Conservation (phyloP, 768 basidiomycete species). For the Phanerochaete carnosa region DNA sequence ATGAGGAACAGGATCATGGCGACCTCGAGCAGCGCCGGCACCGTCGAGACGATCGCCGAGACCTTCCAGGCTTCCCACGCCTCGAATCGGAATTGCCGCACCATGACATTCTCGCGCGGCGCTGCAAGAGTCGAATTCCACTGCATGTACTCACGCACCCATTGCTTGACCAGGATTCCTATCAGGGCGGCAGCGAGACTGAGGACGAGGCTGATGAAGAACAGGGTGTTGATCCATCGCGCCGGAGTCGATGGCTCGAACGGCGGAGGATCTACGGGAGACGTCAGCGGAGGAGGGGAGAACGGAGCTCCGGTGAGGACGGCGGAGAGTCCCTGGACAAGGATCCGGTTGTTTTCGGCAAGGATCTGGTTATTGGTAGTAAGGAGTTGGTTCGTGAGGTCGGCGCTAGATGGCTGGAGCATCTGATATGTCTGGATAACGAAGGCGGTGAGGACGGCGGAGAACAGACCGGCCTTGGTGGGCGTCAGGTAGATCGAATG, state of each 20-base stretch:
- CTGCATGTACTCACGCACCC: slow-evolving; percentile 16
- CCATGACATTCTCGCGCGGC: slow-evolving; percentile 3
- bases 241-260: neutral
- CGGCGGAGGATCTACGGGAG: neutral
- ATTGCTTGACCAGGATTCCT: slow-evolving; percentile 27
- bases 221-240: slow-evolving; percentile 19
- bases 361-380: too few species aligned
- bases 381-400: neutral
- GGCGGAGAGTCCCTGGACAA: neutral
- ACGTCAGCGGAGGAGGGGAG: neutral
- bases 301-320: slow-evolving; percentile 5
- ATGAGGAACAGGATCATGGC: slow-evolving; percentile 12
- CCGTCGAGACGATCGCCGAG: neutral
- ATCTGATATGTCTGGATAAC: slow-evolving; percentile 13
- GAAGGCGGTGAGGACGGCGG: slow-evolving; percentile 23
- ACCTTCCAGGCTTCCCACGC: slow-evolving; percentile 2
- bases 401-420: slow-evolving; percentile 10
- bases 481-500: too few species aligned
- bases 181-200: slow-evolving; percentile 21
- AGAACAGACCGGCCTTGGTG: slow-evolving; percentile 27
- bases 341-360: too few species aligned
- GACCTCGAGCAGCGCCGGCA: slow-evolving; percentile 11
- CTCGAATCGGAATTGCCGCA: slow-evolving; percentile 5
- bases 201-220: slow-evolving; percentile 23
- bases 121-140: neutral